Conservation (phyloP, 1,139 yeast genomes). For the Saccharomyces hybrid region DNA sequence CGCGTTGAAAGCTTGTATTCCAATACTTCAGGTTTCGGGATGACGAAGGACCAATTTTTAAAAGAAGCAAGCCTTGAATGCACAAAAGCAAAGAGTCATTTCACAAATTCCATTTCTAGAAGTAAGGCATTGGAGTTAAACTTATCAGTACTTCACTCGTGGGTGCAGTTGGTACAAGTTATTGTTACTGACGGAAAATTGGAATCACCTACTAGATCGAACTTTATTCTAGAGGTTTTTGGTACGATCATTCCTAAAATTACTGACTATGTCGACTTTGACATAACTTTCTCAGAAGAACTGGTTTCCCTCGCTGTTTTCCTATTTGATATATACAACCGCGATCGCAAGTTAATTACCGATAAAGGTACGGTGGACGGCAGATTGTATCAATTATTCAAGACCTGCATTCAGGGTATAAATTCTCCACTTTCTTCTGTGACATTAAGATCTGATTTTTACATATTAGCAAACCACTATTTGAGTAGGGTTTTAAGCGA, state of each 20-base stretch:
- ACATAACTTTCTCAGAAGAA: conserved; percentile 65
- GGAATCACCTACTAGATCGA: conserved; percentile 39
- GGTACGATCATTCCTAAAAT: conserved; percentile 72
- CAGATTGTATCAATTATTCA: conserved; percentile 61
- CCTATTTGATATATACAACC: conserved; percentile 56
- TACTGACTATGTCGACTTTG: conserved; percentile 61
- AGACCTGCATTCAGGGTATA: conserved; percentile 67
- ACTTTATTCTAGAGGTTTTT: conserved; percentile 68
- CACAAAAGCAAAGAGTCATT: conserved; percentile 20
- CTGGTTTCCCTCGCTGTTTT: conserved; percentile 69
- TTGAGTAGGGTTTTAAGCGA: conserved; percentile 45
- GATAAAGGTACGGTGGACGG: conserved; percentile 35
- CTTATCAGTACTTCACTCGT: conserved; percentile 59
- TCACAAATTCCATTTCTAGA: conserved; percentile 39
- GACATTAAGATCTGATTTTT: conserved; percentile 66
- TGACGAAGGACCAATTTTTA: conserved; percentile 15
- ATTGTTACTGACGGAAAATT: conserved; percentile 54
- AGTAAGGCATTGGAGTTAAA: conserved; percentile 47
- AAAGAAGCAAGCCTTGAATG: conserved; percentile 14
- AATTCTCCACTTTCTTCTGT: conserved; percentile 62
- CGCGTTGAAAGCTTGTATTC: background rate
- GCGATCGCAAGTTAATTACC: conserved; percentile 34
- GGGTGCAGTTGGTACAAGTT: conserved; percentile 77
- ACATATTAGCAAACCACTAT: conserved; percentile 63
- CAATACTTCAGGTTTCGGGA: background rate